Base-by-base conservation (phyloP, 2,329 filamentous ascomycete genomes). In the Hypomyces rosellus region DNA sequence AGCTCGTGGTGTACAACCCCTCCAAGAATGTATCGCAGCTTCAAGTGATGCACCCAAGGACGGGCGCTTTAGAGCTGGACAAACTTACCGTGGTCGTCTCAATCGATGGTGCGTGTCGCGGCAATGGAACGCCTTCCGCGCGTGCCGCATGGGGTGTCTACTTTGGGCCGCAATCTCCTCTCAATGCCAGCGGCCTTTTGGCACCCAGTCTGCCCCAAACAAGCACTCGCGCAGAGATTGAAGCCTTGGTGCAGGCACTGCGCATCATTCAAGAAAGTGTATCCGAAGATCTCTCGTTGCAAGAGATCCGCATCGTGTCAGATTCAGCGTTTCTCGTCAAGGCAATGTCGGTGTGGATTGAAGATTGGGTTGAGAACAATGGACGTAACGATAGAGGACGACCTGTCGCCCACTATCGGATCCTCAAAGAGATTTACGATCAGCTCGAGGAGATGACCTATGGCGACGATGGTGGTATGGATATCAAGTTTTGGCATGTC, bases 31-130 rank as follows among this genome's bases (percentile, higher is more conserved):
- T 49, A 20, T 40, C 13, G 12, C 34, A 49, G 18, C 34, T 49
- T 22, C 40, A 18, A 14, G n/a, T 15, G 9, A 37, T 37, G 34
- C 14, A 38, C 8, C 20, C 40, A 7, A 4, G 11, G 6, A 25
- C 38, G 1, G 38, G 30, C 3, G 22, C 30, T 12, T 13, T 34
- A 3, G 15, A 34, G 2, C 25, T 37, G 30, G 18, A 48, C 4
- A 5, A 3, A 2, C 6, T 11, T 2, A 56, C 51, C 4, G 22
- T 60, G 2, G 58, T 62, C 5, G 48, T 63, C n/a, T 48, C 46
- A 34, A 61, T 61, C 22, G 52, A 56, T 48, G 58, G 62, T 14
- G 57, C 56, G n/a, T 61, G 58, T 45, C 59, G 56, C 12, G 40
- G 47, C 37, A 58, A 54, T 40, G 61, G 61, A 3, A 57, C 40